Base-by-base conservation (phyloP, 805 yeast species). In the Zygosaccharomyces lentus region DNA sequence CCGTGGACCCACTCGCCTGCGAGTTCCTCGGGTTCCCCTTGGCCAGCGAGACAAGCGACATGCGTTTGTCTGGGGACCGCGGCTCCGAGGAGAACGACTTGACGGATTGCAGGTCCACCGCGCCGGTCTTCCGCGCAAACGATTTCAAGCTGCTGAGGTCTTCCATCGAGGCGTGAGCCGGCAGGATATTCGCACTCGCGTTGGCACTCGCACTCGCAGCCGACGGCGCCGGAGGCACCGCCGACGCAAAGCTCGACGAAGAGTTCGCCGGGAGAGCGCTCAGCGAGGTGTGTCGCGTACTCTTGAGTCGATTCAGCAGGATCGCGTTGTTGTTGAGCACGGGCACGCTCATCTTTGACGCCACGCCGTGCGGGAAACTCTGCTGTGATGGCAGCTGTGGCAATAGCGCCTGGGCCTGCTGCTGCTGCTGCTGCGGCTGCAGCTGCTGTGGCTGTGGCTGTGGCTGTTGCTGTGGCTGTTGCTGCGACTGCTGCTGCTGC, bases 271-370 rank as follows among this genome's bases (percentile, higher is more conserved):
- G 60, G 1, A 61, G 56, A 1, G 62, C 62, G 35, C 66, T 61
- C 25, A 62, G 56, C 50, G 67, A 65, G 7, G 61, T 61, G 46
- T 61, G 67, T 38, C 67, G 58, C 17, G 61, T 56, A 41, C 53
- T 62, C 51, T 62, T 61, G 42, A 59, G 49, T 37, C 65, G 48
- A 34, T 55, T 55, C 37, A 58, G 37, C 43, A 59, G 51, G 25
- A 59, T 62, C 25, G 55, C 55, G 25, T 52, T 55, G 26, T 51
- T 54, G 41, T 59, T 64, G 29, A 65, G 45, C 19, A 58, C 47
- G 1, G 68, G 69, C 1, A 58, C 69, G 45, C 69, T 65, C 58
- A 58, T 54, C 45, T 62, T 65, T 3, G 65, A 46, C 1, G 61
- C 41, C 8, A 64, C 55, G n/a, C 66, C 65, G 45, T 58, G 57